phyloP scores from a whole-genome alignment of 495 filamentous ascomycete species.

The Bacidia gigantensis region DNA sequence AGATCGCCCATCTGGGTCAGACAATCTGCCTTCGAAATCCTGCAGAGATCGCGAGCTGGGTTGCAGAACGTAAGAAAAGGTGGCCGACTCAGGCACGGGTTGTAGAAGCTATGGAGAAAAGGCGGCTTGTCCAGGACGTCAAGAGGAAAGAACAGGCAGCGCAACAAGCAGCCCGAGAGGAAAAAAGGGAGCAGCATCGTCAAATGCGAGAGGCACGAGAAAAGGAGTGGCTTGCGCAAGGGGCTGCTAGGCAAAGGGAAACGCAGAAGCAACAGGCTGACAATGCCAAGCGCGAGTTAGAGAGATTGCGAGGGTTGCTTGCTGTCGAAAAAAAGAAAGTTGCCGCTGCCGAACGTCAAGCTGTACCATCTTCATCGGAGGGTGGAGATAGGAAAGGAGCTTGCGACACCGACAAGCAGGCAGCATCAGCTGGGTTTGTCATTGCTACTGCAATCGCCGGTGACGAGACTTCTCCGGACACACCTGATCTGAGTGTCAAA shows the following conservation, averaged over 20 bases:
- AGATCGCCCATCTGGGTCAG: constrained; percentile 22
- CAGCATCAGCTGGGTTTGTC: too few relatives aligned
- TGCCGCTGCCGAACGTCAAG: constrained; percentile 35
- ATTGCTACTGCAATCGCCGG: too few relatives aligned
- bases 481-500: too few relatives aligned
- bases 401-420: too few relatives aligned
- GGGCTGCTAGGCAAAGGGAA: constrained; percentile 19
- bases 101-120: constrained; percentile 7
- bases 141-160: constrained; percentile 7
- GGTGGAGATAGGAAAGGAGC: too few relatives aligned
- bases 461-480: too few relatives aligned
- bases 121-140: background rate
- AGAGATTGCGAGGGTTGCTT: constrained; percentile 35
- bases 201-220: constrained; percentile 16
- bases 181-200: constrained; percentile 21
- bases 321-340: constrained; percentile 34
- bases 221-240: constrained; percentile 16
- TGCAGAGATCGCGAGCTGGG: constrained; percentile 65
- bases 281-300: constrained; percentile 35
- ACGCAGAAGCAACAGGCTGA: constrained; percentile 22
- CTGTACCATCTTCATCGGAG: constrained; percentile 9
- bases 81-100: constrained; percentile 45
- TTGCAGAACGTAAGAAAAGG: constrained; percentile 61
- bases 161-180: constrained; percentile 8
- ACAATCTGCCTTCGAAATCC: constrained; percentile 37